Conservation (phyloP, 345 rosid species). For the Acer negundo region DNA sequence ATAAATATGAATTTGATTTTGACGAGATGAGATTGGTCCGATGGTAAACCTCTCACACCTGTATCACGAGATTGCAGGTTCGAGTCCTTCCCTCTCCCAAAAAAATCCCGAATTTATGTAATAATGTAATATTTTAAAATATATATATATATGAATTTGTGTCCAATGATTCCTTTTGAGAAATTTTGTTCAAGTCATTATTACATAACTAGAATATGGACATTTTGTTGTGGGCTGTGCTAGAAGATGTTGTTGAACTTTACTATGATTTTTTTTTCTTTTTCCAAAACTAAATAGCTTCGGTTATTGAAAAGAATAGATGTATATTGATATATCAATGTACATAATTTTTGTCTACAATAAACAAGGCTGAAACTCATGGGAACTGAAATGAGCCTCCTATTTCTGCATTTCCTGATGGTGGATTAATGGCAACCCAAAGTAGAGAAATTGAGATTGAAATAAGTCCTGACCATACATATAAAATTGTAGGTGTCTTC, state of each 20-base stretch:
- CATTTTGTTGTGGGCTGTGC: neutral
- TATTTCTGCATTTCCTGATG: conserved; percentile 48
- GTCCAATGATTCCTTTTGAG: neutral
- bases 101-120: too few species aligned
- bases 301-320: conserved; percentile 2
- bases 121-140: too few species aligned
- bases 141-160: neutral
- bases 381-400: conserved; percentile 64
- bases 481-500: conserved; percentile 65
- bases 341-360: neutral
- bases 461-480: conserved; percentile 80
- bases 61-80: too few species aligned
- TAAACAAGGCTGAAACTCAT: conserved; percentile 17
- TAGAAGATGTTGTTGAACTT: too few species aligned
- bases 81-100: too few species aligned
- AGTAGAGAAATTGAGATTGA: conserved; percentile 72
- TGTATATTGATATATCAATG: neutral
- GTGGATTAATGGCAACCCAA: conserved; percentile 68
- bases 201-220: neutral
- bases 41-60: too few species aligned
- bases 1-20: neutral
- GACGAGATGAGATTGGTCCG: too few species aligned
- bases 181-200: neutral
- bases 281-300: too few species aligned
- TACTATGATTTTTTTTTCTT: too few species aligned